Evolutionary conservation across 805 yeast species (phyloP).

Genomic region (Saccharomycopsis vini): DNA sequence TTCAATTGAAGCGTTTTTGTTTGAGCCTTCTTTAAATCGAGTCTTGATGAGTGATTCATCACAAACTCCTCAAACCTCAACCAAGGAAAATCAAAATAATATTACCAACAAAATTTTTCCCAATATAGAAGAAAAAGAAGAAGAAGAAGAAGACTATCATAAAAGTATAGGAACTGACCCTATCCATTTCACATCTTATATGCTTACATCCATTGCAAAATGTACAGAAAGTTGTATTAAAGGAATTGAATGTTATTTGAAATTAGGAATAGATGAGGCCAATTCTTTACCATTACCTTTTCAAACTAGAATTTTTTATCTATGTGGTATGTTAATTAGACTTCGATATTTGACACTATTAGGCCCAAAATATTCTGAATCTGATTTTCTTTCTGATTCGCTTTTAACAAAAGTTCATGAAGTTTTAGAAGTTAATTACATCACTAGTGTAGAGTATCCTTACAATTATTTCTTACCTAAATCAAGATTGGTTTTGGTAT

Average conservation of each 20-base stretch:
- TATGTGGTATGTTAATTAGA: conserved; percentile 54
- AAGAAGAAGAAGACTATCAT: not conserved
- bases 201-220: conserved; percentile 37
- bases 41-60: conserved; percentile 13
- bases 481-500: conserved; percentile 44
- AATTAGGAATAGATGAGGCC: conserved; percentile 36
- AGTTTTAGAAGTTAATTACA: conserved; percentile 22
- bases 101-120: not conserved
- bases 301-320: conserved; percentile 49
- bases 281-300: conserved; percentile 50
- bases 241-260: conserved; percentile 40
- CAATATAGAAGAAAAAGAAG: not conserved
- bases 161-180: conserved; percentile 20
- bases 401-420: conserved; percentile 20
- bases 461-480: conserved; percentile 45
- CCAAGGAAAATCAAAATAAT: conserved; percentile 1
- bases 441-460: conserved; percentile 29
- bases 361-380: conserved; percentile 37
- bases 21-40: conserved; percentile 41
- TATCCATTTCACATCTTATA: conserved; percentile 23
- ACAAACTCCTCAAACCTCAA: not conserved
- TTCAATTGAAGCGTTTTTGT: conserved; percentile 58
- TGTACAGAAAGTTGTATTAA: conserved; percentile 47
- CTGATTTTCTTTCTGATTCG: conserved; percentile 38
- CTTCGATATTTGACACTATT: conserved; percentile 47